Evolutionary conservation across 2,329 filamentous ascomycete species (phyloP).

Genomic region (Acephala macrosclerotiorum): DNA sequence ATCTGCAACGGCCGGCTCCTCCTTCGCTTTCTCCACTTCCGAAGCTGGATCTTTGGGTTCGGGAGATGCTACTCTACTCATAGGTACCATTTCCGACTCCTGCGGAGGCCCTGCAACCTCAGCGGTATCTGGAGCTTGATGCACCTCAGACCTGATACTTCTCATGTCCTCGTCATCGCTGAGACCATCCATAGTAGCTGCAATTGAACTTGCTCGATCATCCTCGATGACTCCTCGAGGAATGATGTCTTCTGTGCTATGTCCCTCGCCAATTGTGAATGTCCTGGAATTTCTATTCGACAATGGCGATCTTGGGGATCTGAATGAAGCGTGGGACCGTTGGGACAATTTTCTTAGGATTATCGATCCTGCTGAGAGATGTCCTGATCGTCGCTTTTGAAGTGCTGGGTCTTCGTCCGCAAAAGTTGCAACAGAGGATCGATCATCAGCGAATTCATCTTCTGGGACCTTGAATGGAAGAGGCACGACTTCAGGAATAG

Average conservation of each 20-base stretch:
- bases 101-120: slow-evolving; percentile 22
- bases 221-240: slow-evolving; percentile 40
- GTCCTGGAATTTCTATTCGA: slow-evolving; percentile 36
- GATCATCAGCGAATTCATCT: slow-evolving; percentile 54
- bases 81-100: not conserved
- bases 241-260: slow-evolving; percentile 52
- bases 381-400: slow-evolving; percentile 58
- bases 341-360: slow-evolving; percentile 37
- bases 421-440: slow-evolving; percentile 75
- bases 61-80: not conserved
- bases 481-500: slow-evolving; percentile 64
- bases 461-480: slow-evolving; percentile 69
- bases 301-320: slow-evolving; percentile 21
- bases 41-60: not conserved
- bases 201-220: slow-evolving; percentile 59
- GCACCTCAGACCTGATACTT: slow-evolving; percentile 38
- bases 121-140: slow-evolving; percentile 26
- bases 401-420: slow-evolving; percentile 67
- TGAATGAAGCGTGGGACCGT: slow-evolving; percentile 23
- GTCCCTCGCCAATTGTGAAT: slow-evolving; percentile 36
- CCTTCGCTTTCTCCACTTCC: not conserved
- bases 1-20: slow-evolving; percentile 5
- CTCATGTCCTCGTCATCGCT: slow-evolving; percentile 47
- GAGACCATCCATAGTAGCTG: slow-evolving; percentile 63
- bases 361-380: slow-evolving; percentile 57